phyloP scores from a whole-genome alignment of 2,329 filamentous ascomycete genomes.

The Cladophialophora exuberans region DNA sequence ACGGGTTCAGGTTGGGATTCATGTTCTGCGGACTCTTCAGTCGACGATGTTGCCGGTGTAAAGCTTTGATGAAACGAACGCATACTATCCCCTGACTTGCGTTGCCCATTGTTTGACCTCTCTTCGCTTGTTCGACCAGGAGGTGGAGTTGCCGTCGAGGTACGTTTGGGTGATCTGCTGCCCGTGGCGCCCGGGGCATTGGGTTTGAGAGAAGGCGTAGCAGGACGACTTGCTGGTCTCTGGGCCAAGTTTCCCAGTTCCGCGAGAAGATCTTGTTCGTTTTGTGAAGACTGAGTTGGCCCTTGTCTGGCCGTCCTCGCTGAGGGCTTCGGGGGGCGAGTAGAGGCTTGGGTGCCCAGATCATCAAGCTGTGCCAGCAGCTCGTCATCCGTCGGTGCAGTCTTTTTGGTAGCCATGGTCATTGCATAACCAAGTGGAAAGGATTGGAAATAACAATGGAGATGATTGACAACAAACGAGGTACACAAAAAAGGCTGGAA shows the following conservation, averaged over 20 bases:
- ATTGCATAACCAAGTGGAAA: constrained; percentile 6
- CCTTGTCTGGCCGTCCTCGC: constrained; percentile 29
- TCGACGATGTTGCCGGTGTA: constrained; percentile 67
- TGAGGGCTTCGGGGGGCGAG: constrained; percentile 38
- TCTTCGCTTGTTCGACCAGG: constrained; percentile 67
- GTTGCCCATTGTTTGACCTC: constrained; percentile 50
- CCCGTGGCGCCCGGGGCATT: constrained; percentile 54
- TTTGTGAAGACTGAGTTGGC: constrained; percentile 35
- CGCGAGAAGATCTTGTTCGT: constrained; percentile 76
- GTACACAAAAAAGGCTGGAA: neutral
- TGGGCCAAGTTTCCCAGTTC: constrained; percentile 83
- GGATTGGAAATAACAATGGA: neutral
- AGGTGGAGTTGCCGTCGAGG: constrained; percentile 54
- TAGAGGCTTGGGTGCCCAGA: constrained; percentile 44
- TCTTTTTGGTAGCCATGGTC: constrained; percentile 37
- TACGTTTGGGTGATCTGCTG: constrained; percentile 57
- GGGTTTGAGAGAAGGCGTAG: constrained; percentile 71
- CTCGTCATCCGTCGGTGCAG: constrained; percentile 49
- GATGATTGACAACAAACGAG: neutral
- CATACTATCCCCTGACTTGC: constrained; percentile 79
- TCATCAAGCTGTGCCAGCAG: constrained; percentile 55
- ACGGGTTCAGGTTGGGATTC: constrained; percentile 60
- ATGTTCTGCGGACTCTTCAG: constrained; percentile 46
- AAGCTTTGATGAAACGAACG: constrained; percentile 72
- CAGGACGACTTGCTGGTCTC: constrained; percentile 71